Percentiles rank a stretch among this genome's conserved stretches.
phyloP scores from a whole-genome alignment of 1,284 basidiomycete genomes.

The Moesziomyces sp. region DNA sequence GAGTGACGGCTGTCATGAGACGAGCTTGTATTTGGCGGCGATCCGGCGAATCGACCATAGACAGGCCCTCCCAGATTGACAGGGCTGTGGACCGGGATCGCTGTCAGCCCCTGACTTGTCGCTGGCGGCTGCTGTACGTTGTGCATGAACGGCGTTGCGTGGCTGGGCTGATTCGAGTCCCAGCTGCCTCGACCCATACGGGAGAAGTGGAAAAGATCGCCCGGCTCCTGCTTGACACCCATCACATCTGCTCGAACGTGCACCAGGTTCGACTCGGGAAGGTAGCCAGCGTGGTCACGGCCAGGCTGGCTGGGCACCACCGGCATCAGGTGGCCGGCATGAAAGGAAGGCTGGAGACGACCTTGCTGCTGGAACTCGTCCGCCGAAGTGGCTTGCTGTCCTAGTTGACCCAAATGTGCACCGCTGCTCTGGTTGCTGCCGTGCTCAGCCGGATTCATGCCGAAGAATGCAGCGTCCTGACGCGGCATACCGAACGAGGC shows the following conservation, averaged over 20 bases:
- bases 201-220: constrained; percentile 40
- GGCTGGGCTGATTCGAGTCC: constrained; percentile 43
- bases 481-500: constrained; percentile 10
- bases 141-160: constrained; percentile 17
- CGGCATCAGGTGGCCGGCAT: constrained; percentile 13
- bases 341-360: constrained; percentile 17
- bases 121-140: constrained; percentile 34
- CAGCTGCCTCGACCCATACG: constrained; percentile 35
- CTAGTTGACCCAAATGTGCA: constrained; percentile 7
- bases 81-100: constrained; percentile 32
- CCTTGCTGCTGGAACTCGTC: constrained; percentile 7
- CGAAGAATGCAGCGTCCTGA: constrained; percentile 22
- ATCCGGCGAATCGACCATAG: constrained; percentile 21
- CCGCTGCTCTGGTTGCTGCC: constrained; percentile 4
- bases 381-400: constrained; percentile 10
- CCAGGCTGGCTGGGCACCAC: constrained; percentile 36
- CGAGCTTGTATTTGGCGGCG: constrained; percentile 43
- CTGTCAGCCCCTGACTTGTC: constrained; percentile 40
- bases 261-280: constrained; percentile 2
- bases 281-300: constrained; percentile 14
- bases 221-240: constrained; percentile 26
- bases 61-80: constrained; percentile 15
- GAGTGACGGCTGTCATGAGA: constrained; percentile 43
- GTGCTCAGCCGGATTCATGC: constrained; percentile 10
- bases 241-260: constrained; percentile 14